Conservation (phyloP, 805 yeast genomes). For the Candida xyloterini region DNA sequence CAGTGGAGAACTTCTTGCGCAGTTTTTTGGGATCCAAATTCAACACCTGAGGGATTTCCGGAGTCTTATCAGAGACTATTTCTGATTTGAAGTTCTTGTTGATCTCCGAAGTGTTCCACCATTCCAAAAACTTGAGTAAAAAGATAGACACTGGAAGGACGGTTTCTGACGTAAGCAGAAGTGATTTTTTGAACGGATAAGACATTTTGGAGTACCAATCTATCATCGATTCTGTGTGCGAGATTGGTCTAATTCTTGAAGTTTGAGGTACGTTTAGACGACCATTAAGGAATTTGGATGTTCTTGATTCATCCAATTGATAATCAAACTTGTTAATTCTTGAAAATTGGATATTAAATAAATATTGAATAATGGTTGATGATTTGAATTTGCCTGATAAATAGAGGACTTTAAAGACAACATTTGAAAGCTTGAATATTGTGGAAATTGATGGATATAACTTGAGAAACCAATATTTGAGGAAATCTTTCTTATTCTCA, state of each 20-base stretch:
- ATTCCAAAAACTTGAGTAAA: conserved; percentile 77
- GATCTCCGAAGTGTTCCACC: conserved; percentile 86
- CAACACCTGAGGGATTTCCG: conserved; percentile 31
- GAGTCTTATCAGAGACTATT: conserved; percentile 26
- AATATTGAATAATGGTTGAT: conserved; percentile 56
- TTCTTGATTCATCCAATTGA: conserved; percentile 34
- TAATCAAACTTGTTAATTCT: conserved; percentile 55
- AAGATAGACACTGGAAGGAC: conserved; percentile 81
- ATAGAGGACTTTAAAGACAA: conserved; percentile 60
- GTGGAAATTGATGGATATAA: conserved; percentile 60
- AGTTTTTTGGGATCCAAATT: conserved; percentile 15
- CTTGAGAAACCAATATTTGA: conserved; percentile 46
- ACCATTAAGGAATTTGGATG: conserved; percentile 11
- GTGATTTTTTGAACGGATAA: conserved; percentile 26
- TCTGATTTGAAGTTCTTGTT: conserved; percentile 50
- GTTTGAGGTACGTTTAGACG: conserved; percentile 15
- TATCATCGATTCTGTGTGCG: conserved; percentile 36
- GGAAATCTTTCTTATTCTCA: conserved; percentile 25
- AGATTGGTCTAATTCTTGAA: conserved; percentile 40
- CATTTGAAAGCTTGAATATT: conserved; percentile 43
- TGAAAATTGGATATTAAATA: conserved; percentile 63
- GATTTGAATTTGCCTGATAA: conserved; percentile 65
- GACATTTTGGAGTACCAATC: conserved; percentile 9
- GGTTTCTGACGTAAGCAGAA: conserved; percentile 34
- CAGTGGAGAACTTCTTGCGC: conserved; percentile 23